Evolutionary conservation across 2,329 filamentous ascomycete species (phyloP), one percentile per base, ranked within the genome.

Genomic region (Macrophomina tecta): DNA sequence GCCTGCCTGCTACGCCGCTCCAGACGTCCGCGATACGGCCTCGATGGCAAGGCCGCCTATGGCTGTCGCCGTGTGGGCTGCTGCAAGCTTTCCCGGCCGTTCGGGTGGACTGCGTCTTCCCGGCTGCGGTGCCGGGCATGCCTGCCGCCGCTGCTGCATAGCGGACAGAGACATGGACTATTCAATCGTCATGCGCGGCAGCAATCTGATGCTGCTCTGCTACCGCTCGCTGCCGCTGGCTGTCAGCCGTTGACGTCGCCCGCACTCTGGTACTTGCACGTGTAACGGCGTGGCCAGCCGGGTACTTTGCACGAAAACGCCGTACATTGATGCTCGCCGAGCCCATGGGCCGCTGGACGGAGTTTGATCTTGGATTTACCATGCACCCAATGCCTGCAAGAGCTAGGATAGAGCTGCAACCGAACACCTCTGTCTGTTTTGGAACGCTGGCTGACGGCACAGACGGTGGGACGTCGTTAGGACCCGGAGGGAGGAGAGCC

Each of bases 371-470:
- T 51, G 58, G 32, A 42, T 38, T 38, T 48, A 34, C 53, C 48
- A 62, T 62, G 56, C 58, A 38, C 36, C 52, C 38, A 51, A 66
- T 36, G 60, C 58, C 49, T 67, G 56, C 56, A 63, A 62, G 56
- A 67, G 65, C 65, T 67, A 49, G 65, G 65, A 56, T 67, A 32
- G 60, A 55, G 58, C 65, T 53, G 65, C 58, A 67, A 62, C 32
- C 58, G 65, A 67, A 67, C 36, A 30, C 42, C 48, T 67, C 58
- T 51, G 30, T 62, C 56, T 67, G 48, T 62, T 63, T 67, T 62
- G 65, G 65, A 67, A 49, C 48, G 64, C 56, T 67, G 65, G 65
- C 65, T 63, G 64, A 60, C 64, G 61, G 64, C 65, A 67, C 65
- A 63, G 65, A 67, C 65, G 56, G 65, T 62, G 65, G 65, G 56